Base-by-base conservation (phyloP, 371 early-diverging fungal species). In the Mortierella sp. region DNA sequence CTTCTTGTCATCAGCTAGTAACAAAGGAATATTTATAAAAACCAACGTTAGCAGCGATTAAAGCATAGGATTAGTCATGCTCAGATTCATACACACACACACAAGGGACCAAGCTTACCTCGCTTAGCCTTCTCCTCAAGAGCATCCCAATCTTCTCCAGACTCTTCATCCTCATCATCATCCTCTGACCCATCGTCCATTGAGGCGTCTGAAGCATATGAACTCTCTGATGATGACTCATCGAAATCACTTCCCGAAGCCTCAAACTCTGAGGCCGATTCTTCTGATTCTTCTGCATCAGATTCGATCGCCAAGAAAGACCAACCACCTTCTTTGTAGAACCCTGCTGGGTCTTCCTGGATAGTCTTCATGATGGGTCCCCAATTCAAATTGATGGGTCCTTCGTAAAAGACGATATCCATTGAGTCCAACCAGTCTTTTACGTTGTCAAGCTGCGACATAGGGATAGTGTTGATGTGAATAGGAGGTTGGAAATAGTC, bases 391-490 rank as follows among this genome's bases (percentile, higher is more conserved):
- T 98, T 99, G 77, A 98, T 95, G 3, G 96, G 96, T 9, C 99
- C 99, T 86, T 99, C 99, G 45, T 94, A 96, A 85, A 96, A 99
- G 12, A 95, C 91, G 39, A 99, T 94, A 83, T 99, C 98, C 61
- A 96, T 94, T 14, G 97, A 95, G 84, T 99, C 99, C 39, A 99
- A 91, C 97, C 99, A 99, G 66, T 99, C 99, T 87, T 99, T 98
- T 70, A 99, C 94, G 76, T 96, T 92, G 73, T 97, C 97, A 51
- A 99, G 87, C 75, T 97, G 94, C 57, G 93, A 92, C 88, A 96
- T 95, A 30, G 99, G 98, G 68, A 99, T 96, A 3, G 97, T 94
- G 78, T 97, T 97, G 86, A 99, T 96, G 65, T 98, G 98, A n/a
- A 96, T 93, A 0, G 97, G 97, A 6, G 96, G 77, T 54, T 93